Conservation (phyloP, 2,329 filamentous ascomycete species). For the Scedosporium aurantiacum region DNA sequence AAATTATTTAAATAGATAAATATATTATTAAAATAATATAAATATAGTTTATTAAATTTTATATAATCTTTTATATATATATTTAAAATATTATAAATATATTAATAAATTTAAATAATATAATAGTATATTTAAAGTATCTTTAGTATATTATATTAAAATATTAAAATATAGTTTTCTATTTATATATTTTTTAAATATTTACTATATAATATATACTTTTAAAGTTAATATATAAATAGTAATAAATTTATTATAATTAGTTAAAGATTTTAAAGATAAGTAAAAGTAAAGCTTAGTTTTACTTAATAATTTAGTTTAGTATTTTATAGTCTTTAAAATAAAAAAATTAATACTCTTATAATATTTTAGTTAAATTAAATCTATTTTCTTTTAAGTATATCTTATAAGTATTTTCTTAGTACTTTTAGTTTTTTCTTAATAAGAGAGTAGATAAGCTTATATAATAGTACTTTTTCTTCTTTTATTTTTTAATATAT, state of each 20-base stretch:
- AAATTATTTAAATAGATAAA: slow-evolving; percentile 8
- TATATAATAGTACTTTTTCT: too few species aligned
- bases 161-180: slow-evolving; percentile 9
- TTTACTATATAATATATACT: slow-evolving; percentile 6
- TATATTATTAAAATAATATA: slow-evolving; percentile 12
- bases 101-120: slow-evolving; percentile 11
- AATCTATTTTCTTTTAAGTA: neutral
- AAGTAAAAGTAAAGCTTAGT: neutral
- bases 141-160: too few species aligned
- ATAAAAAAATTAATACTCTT: neutral
- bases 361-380: neutral
- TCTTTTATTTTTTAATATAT: too few species aligned
- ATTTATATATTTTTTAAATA: slow-evolving; percentile 8
- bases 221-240: slow-evolving; percentile 9
- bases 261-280: slow-evolving; percentile 8
- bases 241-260: slow-evolving; percentile 7
- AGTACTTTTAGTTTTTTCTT: too few species aligned
- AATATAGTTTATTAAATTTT: slow-evolving; percentile 3
- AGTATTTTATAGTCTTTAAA: neutral
- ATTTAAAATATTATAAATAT: slow-evolving; percentile 9
- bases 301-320: neutral
- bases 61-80: slow-evolving; percentile 11
- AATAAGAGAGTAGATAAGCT: too few species aligned
- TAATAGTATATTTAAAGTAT: slow-evolving; percentile 12
- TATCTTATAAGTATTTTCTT: too few species aligned